Evolutionary conservation across 305 asterid genomes (phyloP).

Genomic region (Rubia occidens): DNA sequence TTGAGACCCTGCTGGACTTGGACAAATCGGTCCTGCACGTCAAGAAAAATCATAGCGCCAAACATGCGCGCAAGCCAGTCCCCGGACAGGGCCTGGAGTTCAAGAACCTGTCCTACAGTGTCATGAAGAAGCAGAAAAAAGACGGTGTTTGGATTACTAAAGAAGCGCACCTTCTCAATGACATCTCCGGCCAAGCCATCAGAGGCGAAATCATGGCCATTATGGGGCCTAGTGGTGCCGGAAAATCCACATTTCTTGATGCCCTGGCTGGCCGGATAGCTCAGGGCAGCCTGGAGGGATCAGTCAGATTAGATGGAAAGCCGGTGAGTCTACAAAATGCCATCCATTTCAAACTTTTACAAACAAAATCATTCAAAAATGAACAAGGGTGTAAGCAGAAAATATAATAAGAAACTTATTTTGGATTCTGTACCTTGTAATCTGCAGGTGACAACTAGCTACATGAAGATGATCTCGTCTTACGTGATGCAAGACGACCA

Average conservation of each 20-base stretch:
- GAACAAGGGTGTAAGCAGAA: background rate
- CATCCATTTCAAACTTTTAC: background rate
- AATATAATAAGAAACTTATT: too few species aligned
- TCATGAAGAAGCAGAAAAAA: constrained; percentile 54
- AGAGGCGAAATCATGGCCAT: constrained; percentile 78
- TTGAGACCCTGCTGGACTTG: constrained; percentile 47
- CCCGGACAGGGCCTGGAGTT: constrained; percentile 82
- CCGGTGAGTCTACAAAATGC: constrained; percentile 30
- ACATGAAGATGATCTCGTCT: constrained; percentile 84
- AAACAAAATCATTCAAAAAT: background rate
- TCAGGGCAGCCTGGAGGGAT: constrained; percentile 80
- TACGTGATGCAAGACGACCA: constrained; percentile 95
- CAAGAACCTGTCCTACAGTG: constrained; percentile 58
- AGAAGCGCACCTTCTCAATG: constrained; percentile 64
- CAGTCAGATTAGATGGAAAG: constrained; percentile 75
- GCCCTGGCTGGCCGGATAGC: constrained; percentile 87
- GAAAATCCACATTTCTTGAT: constrained; percentile 79
- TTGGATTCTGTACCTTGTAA: background rate
- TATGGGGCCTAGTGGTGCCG: constrained; percentile 93
- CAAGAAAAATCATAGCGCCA: constrained; percentile 27
- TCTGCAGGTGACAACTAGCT: constrained; percentile 75
- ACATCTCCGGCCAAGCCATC: constrained; percentile 76
- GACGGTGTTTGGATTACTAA: constrained; percentile 65
- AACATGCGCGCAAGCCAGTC: constrained; percentile 35
- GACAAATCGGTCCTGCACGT: constrained; percentile 32